Conservation (phyloP, 1,284 basidiomycete genomes). For the Sphaerobolus stellatus region DNA sequence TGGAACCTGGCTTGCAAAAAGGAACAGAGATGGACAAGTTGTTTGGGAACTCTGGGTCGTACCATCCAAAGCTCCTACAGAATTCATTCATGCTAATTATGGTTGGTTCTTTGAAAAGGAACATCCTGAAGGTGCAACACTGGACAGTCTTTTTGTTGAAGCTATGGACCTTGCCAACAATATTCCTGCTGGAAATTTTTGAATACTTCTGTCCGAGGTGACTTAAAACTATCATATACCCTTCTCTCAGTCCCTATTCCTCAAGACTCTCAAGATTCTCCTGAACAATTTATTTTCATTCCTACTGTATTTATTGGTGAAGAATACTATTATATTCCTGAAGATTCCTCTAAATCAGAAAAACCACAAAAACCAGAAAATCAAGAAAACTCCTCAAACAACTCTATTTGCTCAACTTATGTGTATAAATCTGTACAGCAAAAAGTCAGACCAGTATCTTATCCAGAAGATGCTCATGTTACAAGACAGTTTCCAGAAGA, state of each 20-base stretch:
- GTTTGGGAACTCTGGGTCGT: not conserved
- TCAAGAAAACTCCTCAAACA: too few relatives aligned
- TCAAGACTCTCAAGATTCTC: not conserved
- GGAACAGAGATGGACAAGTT: not conserved
- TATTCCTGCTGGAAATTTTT: not conserved
- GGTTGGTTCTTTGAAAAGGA: too few relatives aligned
- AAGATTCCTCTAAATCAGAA: not conserved
- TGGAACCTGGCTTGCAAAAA: not conserved
- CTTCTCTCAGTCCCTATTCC: not conserved
- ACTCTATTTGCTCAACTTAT: not conserved
- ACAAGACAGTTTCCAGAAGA: constrained; percentile 18
- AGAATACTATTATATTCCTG: not conserved
- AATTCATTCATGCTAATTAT: too few relatives aligned
- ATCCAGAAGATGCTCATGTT: constrained; percentile 24
- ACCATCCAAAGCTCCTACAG: too few relatives aligned
- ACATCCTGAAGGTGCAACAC: not conserved
- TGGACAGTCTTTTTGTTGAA: not conserved
- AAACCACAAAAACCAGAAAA: too few relatives aligned
- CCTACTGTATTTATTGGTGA: not conserved
- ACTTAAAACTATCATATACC: not conserved
- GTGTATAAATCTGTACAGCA: constrained; percentile 24
- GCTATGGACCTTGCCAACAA: not conserved
- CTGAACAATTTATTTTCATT: not conserved
- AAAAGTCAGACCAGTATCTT: constrained; percentile 26
- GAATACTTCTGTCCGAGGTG: too few relatives aligned